A percentile compares a stretch with the other conserved stretches of the same genome.
Conservation (phyloP, 805 yeast genomes). For the Komagataella phaffii region DNA sequence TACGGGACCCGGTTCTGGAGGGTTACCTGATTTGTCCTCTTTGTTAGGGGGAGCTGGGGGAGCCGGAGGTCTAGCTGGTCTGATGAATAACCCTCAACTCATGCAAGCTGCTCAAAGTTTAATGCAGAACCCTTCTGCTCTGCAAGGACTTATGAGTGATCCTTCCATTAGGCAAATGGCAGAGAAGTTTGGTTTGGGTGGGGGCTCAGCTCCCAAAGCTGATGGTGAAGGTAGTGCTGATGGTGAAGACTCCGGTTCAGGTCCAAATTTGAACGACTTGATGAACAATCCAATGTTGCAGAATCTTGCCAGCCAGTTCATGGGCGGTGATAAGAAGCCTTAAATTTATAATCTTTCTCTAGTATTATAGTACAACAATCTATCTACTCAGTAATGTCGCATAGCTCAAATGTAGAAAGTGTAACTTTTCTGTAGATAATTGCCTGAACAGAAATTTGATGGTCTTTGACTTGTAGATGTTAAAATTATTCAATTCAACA, state of each 20-base stretch:
- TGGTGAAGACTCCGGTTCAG: constrained; percentile 9
- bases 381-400: constrained; percentile 5
- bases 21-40: constrained; percentile 66
- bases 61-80: constrained; percentile 49
- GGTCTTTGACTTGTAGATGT: constrained; percentile 33
- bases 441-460: constrained; percentile 22
- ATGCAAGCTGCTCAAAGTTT: constrained; percentile 80
- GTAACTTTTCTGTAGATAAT: constrained; percentile 16
- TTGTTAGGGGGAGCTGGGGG: constrained; percentile 54
- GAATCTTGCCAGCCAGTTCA: constrained; percentile 58
- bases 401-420: constrained; percentile 10
- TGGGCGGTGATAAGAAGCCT: constrained; percentile 33
- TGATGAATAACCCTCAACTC: constrained; percentile 85
- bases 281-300: constrained; percentile 74
- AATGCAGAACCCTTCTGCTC: constrained; percentile 77
- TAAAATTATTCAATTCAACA: constrained; percentile 44
- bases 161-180: constrained; percentile 83
- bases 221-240: constrained; percentile 10
- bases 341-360: background rate
- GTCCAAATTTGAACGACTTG: constrained; percentile 51
- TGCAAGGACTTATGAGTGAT: constrained; percentile 62
- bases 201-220: constrained; percentile 21
- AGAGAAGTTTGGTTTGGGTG: constrained; percentile 55
- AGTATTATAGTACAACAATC: constrained; percentile 2
- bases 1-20: constrained; percentile 27